phyloP scores from a whole-genome alignment of 2,329 filamentous ascomycete genomes.

The Colletotrichum salicis region DNA sequence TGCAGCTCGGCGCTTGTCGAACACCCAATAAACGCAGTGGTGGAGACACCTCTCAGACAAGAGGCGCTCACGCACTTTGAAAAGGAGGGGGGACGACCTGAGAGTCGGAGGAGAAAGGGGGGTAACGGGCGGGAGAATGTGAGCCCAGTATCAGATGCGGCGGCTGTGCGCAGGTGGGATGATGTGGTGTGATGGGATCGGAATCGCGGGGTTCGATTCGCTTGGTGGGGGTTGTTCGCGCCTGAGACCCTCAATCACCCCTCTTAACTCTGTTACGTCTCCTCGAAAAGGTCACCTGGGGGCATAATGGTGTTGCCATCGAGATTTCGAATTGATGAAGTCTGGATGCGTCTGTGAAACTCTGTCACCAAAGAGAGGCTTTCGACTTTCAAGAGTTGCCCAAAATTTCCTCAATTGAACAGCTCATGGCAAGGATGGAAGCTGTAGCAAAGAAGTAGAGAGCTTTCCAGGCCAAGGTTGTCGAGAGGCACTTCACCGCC shows the following conservation, averaged over 20 bases:
- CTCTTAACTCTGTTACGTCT: background rate
- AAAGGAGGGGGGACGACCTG: background rate
- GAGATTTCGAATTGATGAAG: constrained; percentile 3
- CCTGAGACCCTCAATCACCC: constrained; percentile 6
- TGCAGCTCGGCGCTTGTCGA: constrained; percentile 23
- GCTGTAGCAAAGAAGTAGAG: constrained; percentile 13
- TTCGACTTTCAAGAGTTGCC: background rate
- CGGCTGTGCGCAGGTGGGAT: constrained; percentile 19
- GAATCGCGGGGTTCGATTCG: constrained; percentile 30
- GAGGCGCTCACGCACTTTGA: background rate
- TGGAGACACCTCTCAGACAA: background rate
- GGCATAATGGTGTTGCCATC: constrained; percentile 8
- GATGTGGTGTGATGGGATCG: constrained; percentile 25
- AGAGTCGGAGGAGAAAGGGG: background rate
- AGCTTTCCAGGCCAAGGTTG: constrained; percentile 12
- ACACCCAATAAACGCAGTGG: constrained; percentile 22
- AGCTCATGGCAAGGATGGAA: constrained; percentile 20
- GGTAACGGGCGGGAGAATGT: background rate
- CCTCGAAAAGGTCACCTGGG: background rate
- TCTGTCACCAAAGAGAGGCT: background rate
- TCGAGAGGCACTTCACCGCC: constrained; percentile 29
- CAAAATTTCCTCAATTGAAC: background rate
- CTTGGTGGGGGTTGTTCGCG: constrained; percentile 2
- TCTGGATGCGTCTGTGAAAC: background rate
- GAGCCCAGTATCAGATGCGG: constrained; percentile 25